Percentiles rank a stretch among this genome's conserved stretches.
Conservation (phyloP, 2,329 filamentous ascomycete genomes). For the Paecilomyces sp. region DNA sequence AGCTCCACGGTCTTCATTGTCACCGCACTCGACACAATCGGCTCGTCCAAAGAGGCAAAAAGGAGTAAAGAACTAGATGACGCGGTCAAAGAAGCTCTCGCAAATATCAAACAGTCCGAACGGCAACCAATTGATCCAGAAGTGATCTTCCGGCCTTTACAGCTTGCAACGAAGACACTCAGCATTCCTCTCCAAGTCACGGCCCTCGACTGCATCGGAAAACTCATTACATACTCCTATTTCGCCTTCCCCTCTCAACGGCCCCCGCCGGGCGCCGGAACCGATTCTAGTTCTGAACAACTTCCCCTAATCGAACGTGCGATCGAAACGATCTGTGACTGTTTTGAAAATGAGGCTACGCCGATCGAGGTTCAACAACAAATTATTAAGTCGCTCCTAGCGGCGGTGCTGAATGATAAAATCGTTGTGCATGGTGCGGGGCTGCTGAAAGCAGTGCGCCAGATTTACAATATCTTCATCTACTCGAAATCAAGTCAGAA, state of each 20-base stretch:
- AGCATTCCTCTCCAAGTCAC: constrained; percentile 82
- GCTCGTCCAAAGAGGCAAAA: constrained; percentile 81
- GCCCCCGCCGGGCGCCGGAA: constrained; percentile 13
- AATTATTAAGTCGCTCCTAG: constrained; percentile 93
- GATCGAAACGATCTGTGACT: constrained; percentile 98
- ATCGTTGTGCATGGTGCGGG: constrained; percentile 97
- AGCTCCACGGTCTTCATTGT: constrained; percentile 95
- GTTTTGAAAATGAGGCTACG: constrained; percentile 94
- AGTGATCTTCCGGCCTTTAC: constrained; percentile 81
- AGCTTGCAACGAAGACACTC: constrained; percentile 78
- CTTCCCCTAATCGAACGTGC: constrained; percentile 89
- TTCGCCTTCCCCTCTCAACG: constrained; percentile 65
- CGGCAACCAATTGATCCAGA: constrained; percentile 80
- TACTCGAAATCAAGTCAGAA: constrained; percentile 90
- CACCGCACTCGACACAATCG: constrained; percentile 86
- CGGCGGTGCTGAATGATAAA: constrained; percentile 95
- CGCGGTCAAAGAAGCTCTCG: constrained; percentile 70
- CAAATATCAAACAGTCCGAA: constrained; percentile 79
- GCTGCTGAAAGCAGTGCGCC: constrained; percentile 88
- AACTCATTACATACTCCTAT: constrained; percentile 97
- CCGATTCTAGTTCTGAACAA: constrained; percentile 25
- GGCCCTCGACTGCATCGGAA: constrained; percentile 94
- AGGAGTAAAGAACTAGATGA: constrained; percentile 80
- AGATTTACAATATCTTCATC: constrained; percentile 98
- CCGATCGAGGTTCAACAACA: constrained; percentile 89